phyloP scores from a whole-genome alignment of 1,284 basidiomycete species.

The Lignosus rhinocerotis region DNA sequence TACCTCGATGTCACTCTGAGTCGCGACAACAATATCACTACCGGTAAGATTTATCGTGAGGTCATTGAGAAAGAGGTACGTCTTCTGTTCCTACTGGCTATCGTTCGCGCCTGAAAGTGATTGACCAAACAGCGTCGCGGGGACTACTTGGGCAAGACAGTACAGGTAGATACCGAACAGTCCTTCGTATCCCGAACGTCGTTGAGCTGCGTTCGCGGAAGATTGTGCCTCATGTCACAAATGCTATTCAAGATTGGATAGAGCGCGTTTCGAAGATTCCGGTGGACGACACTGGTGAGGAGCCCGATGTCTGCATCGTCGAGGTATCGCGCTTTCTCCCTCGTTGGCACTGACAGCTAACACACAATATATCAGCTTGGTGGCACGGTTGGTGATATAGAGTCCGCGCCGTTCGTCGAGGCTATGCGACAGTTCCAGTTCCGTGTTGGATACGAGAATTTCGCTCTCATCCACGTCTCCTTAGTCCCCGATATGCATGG shows the following conservation, averaged over 20 bases:
- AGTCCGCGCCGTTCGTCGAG: slow-evolving; percentile 96
- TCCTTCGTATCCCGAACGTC: neutral
- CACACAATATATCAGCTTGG: slow-evolving; percentile 63
- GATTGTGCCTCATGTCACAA: slow-evolving; percentile 97
- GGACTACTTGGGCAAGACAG: slow-evolving; percentile 98
- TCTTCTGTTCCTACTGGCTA: neutral
- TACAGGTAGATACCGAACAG: slow-evolving; percentile 59
- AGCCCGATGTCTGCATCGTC: slow-evolving; percentile 96
- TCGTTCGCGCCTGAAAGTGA: slow-evolving; percentile 14
- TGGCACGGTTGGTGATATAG: slow-evolving; percentile 95
- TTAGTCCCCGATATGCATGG: slow-evolving; percentile 98
- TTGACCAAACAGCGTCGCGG: slow-evolving; percentile 71
- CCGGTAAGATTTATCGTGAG: slow-evolving; percentile 96
- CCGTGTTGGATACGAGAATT: slow-evolving; percentile 96
- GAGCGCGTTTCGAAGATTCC: slow-evolving; percentile 92
- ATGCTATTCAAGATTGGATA: slow-evolving; percentile 99
- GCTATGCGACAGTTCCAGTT: slow-evolving; percentile 99
- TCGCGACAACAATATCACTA: slow-evolving; percentile 97
- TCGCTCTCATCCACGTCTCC: slow-evolving; percentile 97
- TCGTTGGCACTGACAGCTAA: neutral
- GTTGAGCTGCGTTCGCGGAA: slow-evolving; percentile 36
- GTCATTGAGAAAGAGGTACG: slow-evolving; percentile 96
- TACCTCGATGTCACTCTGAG: slow-evolving; percentile 95
- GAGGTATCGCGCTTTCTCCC: slow-evolving; percentile 57
- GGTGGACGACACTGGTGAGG: slow-evolving; percentile 91